Base-by-base conservation (phyloP, 2,329 filamentous ascomycete species). In the Aspergillus sp. region DNA sequence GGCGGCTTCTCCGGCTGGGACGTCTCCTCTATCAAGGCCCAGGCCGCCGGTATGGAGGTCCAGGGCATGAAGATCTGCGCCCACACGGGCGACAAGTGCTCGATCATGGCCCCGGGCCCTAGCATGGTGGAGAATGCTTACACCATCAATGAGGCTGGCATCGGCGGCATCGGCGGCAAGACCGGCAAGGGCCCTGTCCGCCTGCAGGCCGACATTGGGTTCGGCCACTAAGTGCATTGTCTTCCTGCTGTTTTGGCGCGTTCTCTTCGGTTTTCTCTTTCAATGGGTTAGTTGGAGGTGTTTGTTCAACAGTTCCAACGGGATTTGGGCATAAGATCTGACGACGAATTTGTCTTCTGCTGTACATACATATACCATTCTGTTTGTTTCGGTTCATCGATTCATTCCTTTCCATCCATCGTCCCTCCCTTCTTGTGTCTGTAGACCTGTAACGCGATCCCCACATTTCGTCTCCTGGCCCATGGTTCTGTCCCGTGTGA, bases 61-160 rank as follows among this genome's bases (percentile, higher is more conserved):
- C 48, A 57, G 44, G 59, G 58, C 31, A 60, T 63, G 56, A 45
- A 47, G 36, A 59, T 63, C 32, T 60, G 55, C 36, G 40, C 47
- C 32, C 46, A 49, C 42, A 12, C 16, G 11, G 45, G 45, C 20
- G 29, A 33, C 4, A 33, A 37, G 30, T 61, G 57, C 50, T 62
- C 58, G 8, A 35, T 33, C 39, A 57, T 61, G 35, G 40, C 38
- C 39, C 36, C 41, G 7, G 34, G 40, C 24, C 43, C 51, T 11
- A 29, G 19, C 26, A 26, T 20, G 11, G 35, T 58, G 10, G 12
- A 42, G 35, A 55, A 53, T 34, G 59, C 57, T 38, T 63, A 63
- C 48, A 53, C 44, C 38, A 25, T 41, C 8, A 41, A 36, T 19
- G 42, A 56, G 32, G 42, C 43, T 28, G 48, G 39, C 34, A 40